A percentile compares a stretch with the other conserved stretches of the same genome.
Evolutionary conservation across 768 basidiomycete genomes (phyloP).

Genomic region (Mycena sanguinolenta): DNA sequence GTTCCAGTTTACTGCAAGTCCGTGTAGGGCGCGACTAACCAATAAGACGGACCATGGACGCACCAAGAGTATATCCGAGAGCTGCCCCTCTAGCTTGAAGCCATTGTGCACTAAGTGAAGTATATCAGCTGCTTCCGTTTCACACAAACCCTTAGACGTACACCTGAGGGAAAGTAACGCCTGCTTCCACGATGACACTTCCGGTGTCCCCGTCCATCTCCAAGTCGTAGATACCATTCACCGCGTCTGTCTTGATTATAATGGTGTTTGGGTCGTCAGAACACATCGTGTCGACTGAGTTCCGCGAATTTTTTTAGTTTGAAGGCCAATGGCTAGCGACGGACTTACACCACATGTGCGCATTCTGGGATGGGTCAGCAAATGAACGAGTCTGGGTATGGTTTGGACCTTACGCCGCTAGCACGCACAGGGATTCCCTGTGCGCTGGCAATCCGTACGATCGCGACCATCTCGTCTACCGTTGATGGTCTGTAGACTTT

Average conservation of each 20-base stretch:
- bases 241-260: constrained; percentile 51
- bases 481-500: constrained; percentile 49
- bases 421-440: constrained; percentile 48
- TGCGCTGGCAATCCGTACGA: constrained; percentile 49
- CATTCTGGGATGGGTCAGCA: constrained; percentile 42
- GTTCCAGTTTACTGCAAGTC: constrained; percentile 51
- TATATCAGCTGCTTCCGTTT: not conserved
- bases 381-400: not conserved
- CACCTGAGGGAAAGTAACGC: constrained; percentile 53
- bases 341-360: constrained; percentile 54
- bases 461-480: constrained; percentile 47
- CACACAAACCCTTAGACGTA: constrained; percentile 32
- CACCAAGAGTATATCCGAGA: constrained; percentile 50
- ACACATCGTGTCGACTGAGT: constrained; percentile 53
- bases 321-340: not conserved
- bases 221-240: constrained; percentile 51
- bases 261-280: constrained; percentile 51
- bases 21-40: not conserved
- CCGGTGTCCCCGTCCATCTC: constrained; percentile 44
- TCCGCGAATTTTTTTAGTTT: not conserved
- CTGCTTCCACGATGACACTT: constrained; percentile 52
- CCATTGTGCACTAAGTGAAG: constrained; percentile 48
- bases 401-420: constrained; percentile 46
- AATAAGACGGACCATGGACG: not conserved
- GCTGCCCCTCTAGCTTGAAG: constrained; percentile 50